Conservation (phyloP, 495 filamentous ascomycete species). For the Cryomyces minteri region DNA sequence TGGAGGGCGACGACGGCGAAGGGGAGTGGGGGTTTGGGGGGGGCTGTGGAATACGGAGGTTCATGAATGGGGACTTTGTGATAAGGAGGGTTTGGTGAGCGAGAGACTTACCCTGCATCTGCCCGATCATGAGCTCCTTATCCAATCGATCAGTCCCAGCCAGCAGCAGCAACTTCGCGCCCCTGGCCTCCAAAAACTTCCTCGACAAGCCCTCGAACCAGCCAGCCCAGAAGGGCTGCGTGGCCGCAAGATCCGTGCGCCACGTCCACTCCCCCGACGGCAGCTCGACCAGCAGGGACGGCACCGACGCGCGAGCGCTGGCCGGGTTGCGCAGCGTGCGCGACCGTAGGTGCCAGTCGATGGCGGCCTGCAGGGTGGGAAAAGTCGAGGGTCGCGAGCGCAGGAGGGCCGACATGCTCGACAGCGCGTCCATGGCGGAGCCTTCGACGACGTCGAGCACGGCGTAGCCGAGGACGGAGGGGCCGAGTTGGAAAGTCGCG, state of each 20-base stretch:
- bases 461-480: constrained; percentile 60
- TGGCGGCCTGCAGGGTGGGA: constrained; percentile 49
- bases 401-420: constrained; percentile 85
- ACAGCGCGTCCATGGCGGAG: constrained; percentile 76
- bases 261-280: constrained; percentile 46
- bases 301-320: constrained; percentile 75
- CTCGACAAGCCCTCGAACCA: constrained; percentile 81
- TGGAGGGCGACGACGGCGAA: no score
- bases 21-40: no score
- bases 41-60: no score
- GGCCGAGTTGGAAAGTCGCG: constrained; percentile 41
- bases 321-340: constrained; percentile 68
- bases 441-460: constrained; percentile 94
- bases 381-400: constrained; percentile 69
- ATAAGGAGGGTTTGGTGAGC: no score
- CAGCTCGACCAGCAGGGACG: constrained; percentile 46
- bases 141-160: constrained; percentile 90
- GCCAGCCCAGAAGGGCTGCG: constrained; percentile 81
- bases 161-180: constrained; percentile 78
- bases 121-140: constrained; percentile 88
- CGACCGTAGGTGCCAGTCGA: constrained; percentile 90
- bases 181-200: constrained; percentile 70
- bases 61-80: no score
- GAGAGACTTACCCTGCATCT: constrained; percentile 65
- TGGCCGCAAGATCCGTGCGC: constrained; percentile 68